phyloP scores from a whole-genome alignment of 768 basidiomycete species.

The Zangia roseola region DNA sequence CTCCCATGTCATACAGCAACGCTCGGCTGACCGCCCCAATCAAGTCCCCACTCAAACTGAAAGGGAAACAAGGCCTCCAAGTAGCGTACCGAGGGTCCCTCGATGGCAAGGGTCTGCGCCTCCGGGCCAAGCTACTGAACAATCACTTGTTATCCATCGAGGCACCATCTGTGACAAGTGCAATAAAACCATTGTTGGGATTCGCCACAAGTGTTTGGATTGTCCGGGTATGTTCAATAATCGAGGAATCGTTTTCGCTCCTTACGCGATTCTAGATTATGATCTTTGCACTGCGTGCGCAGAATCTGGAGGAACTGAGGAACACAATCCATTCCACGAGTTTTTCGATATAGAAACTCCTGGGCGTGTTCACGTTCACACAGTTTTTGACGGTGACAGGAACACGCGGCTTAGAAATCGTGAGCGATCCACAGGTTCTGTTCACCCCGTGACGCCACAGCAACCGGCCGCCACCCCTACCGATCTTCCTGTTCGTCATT shows the following conservation, averaged over 20 bases:
- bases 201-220: slow-evolving; percentile 79
- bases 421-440: slow-evolving; percentile 1
- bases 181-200: slow-evolving; percentile 52
- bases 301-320: slow-evolving; percentile 43
- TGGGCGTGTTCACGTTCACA: slow-evolving; percentile 64
- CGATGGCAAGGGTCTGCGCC: background rate
- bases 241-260: background rate
- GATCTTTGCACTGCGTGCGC: slow-evolving; percentile 69
- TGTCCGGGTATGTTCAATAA: slow-evolving; percentile 53
- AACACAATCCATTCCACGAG: slow-evolving; percentile 62
- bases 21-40: background rate
- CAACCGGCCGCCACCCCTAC: background rate
- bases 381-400: slow-evolving; percentile 37
- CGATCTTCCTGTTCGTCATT: slow-evolving; percentile 44
- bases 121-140: background rate
- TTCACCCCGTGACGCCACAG: background rate
- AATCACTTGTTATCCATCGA: slow-evolving; percentile 40
- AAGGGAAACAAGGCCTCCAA: background rate
- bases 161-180: slow-evolving; percentile 71
- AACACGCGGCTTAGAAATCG: slow-evolving; percentile 29
- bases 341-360: slow-evolving; percentile 71
- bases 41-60: background rate
- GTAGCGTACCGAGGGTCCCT: background rate
- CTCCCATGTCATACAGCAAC: slow-evolving; percentile 26
- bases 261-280: slow-evolving; percentile 49